Percentiles rank a stretch among this genome's conserved stretches.
phyloP scores from a whole-genome alignment of 2,329 filamentous ascomycete genomes.

The Dothideomycetes sp. region DNA sequence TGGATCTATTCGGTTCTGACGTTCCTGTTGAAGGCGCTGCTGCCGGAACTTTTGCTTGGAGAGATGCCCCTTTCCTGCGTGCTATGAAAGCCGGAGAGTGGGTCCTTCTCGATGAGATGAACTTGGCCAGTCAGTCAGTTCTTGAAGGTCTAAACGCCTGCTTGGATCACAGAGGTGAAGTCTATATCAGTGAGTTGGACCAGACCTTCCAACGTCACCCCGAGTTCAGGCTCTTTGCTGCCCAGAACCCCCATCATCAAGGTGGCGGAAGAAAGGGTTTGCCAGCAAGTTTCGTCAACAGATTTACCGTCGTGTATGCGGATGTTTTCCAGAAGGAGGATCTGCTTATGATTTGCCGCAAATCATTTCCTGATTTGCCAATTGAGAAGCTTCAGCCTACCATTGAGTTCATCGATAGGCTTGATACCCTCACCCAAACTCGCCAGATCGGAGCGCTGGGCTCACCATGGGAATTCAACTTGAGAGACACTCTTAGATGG shows the following conservation, averaged over 20 bases:
- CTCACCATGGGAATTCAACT: constrained; percentile 91
- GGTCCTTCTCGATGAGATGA: constrained; percentile 98
- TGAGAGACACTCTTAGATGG: constrained; percentile 86
- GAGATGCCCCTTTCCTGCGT: constrained; percentile 86
- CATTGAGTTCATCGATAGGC: constrained; percentile 68
- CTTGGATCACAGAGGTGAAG: constrained; percentile 88
- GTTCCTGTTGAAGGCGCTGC: constrained; percentile 88
- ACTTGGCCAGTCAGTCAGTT: constrained; percentile 90
- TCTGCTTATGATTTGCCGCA: constrained; percentile 67
- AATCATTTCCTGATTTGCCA: constrained; percentile 59
- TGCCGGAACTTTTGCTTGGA: constrained; percentile 86
- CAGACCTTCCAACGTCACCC: constrained; percentile 86
- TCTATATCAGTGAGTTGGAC: constrained; percentile 90
- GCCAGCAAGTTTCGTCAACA: constrained; percentile 92
- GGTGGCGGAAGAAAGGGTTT: constrained; percentile 91
- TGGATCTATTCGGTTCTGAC: constrained; percentile 95
- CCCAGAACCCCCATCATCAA: constrained; percentile 95
- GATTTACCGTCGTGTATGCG: constrained; percentile 95
- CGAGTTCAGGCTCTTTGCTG: constrained; percentile 88
- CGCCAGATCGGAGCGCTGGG: constrained; percentile 45
- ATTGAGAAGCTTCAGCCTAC: constrained; percentile 50
- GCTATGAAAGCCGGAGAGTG: constrained; percentile 96
- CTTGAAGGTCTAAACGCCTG: constrained; percentile 94
- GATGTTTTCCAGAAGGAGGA: constrained; percentile 79
- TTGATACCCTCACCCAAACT: constrained; percentile 58